phyloP scores from a whole-genome alignment of 1,284 basidiomycete genomes.

The Sanghuangporus weigelae region DNA sequence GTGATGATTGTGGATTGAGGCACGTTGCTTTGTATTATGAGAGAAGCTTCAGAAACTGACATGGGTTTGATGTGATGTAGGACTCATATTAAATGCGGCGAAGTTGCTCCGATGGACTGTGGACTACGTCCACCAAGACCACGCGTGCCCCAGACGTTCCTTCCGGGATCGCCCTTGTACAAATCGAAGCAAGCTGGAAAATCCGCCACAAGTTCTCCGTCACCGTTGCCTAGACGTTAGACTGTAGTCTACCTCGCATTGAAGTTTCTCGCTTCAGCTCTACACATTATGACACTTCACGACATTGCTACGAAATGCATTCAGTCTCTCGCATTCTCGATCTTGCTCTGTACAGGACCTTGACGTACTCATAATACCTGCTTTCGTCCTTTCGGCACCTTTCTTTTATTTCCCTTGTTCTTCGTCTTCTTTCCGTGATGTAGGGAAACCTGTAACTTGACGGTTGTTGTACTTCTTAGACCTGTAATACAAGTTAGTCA shows the following conservation, averaged over 20 bases:
- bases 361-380: neutral
- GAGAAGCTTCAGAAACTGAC: neutral
- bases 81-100: conserved; percentile 80
- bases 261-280: neutral
- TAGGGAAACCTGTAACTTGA: neutral
- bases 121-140: conserved; percentile 40
- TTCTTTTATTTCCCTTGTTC: neutral
- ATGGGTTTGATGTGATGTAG: conserved; percentile 31
- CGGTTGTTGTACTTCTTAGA: neutral
- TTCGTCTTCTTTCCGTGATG: neutral
- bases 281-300: neutral
- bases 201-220: conserved; percentile 9
- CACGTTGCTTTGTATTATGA: conserved; percentile 27
- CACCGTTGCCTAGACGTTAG: conserved; percentile 10
- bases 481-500: neutral
- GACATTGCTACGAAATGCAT: conserved; percentile 3
- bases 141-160: conserved; percentile 13
- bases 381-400: neutral
- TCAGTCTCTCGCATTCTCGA: neutral
- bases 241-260: neutral
- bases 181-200: conserved; percentile 12
- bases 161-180: conserved; percentile 13
- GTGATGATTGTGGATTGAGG: conserved; percentile 82
- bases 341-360: neutral
- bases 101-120: conserved; percentile 73